Base-by-base conservation (phyloP, 2,329 filamentous ascomycete species). In the Chrysosporium queenslandicum region DNA sequence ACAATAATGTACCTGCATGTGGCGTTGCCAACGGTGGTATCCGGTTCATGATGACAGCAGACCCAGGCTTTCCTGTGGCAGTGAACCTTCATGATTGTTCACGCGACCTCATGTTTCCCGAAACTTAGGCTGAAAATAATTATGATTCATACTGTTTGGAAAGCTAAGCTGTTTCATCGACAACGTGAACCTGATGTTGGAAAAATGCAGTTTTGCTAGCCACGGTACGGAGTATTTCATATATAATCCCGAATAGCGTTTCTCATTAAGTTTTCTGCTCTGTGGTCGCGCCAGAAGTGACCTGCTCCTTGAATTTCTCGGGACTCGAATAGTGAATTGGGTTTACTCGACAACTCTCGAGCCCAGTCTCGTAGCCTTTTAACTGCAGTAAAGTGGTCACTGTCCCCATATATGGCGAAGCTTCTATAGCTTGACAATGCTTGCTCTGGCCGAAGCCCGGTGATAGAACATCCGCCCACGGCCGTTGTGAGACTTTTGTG, bases 401-500 rank as follows among this genome's bases (percentile, higher is more conserved):
- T 73, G 47, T 83, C 80, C 1, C 90, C 91, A 62, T 83, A 94
- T 0, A 94, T 67, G 0, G 80, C 82, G 30, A 95, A 65, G 0
- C 84, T 84, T 0, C 76, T 74, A 60, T 82, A 75, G 1, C 58
- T 56, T 32, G 68, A 65, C 1, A 79, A 68, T 46, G 86, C 70
- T 61, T 85, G 81, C 48, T 70, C 67, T 52, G 82, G 78, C 1
- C 74, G 72, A 21, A 60, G 66, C 23, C 58, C 63, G 16, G 56
- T 61, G 45, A 64, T 61, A 55, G 55, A 62, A 58, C 55, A 59
- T 8, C 60, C 61, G 48, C 66, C 54, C 40, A 63, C 54, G 4
- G 63, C 59, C 8, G 61, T 63, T n/a, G 54, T 56, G 14, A 53
- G 46, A 25, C 37, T 55, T 9, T 56, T 54, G 40, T 55, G 55